Evolutionary conservation across 192 early-diverging fungal species (phyloP).

Genomic region (Backusella westeae): DNA sequence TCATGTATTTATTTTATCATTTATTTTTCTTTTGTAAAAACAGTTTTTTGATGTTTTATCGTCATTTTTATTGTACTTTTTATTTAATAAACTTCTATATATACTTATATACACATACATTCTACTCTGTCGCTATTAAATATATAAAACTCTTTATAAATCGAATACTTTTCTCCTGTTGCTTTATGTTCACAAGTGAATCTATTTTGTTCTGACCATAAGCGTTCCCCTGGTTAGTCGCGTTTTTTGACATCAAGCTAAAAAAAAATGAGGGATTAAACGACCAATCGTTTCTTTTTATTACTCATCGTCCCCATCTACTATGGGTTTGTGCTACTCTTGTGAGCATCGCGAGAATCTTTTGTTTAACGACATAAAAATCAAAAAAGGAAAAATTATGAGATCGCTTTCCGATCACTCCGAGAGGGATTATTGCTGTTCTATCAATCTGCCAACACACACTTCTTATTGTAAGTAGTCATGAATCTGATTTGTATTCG

Average conservation of each 20-base stretch:
- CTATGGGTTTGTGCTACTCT: not conserved
- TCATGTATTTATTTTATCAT: not conserved
- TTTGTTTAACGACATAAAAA: not conserved
- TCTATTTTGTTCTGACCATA: not conserved
- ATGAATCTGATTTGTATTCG: not conserved
- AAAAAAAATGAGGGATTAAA: not conserved
- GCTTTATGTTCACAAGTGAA: not conserved
- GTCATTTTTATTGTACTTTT: not conserved
- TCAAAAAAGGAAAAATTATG: not conserved
- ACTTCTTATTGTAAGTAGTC: not conserved
- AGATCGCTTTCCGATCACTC: not conserved
- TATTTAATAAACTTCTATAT: not conserved
- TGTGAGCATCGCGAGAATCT: not conserved
- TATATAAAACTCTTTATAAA: not conserved
- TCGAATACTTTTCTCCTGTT: not conserved
- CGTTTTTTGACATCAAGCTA: not conserved
- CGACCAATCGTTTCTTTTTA: not conserved
- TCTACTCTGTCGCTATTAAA: not conserved
- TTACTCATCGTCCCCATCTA: not conserved
- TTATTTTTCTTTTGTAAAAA: not conserved
- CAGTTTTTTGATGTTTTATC: not conserved
- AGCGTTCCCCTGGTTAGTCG: not conserved
- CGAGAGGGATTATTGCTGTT: not conserved
- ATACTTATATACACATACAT: not conserved
- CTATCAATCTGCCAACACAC: not conserved